Base-by-base conservation (phyloP, 176 grass and related monocot species). In the Thinopyrum elongatum region DNA sequence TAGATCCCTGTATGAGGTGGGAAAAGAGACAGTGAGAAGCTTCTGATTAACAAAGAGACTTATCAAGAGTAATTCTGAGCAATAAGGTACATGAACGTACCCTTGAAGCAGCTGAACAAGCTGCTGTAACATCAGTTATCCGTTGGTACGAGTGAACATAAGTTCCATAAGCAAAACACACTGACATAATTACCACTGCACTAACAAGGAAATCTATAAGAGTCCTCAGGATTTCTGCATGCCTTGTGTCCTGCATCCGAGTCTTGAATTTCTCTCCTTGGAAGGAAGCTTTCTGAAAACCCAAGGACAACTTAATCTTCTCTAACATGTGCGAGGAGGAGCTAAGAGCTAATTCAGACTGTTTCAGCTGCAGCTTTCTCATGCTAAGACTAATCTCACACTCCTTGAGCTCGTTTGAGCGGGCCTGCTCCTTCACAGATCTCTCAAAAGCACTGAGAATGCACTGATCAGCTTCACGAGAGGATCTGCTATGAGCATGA, bases 271-370 rank as follows among this genome's bases (percentile, higher is more conserved):
- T 99, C 44, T 94, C 94, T 78, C 67, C 88, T 83, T 76, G 88
- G 42, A 99, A 99, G 22, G 91, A 86, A 90, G 92, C 94, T 90
- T 96, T 99, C 65, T 95, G 86, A 81, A 99, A 91, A 34, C 94
- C 94, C 70, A 99, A 88, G 29, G 86, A 87, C 70, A 99, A 35
- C 68, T 99, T 99, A 31, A 94, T 84, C 76, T 86, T 95, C 70
- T 96, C 94, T 84, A 99, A 79, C 82, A 86, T 83, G 58, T 99
- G 86, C 0, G 92, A 85, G 35, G 85, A 51, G 21, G 97, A 99
- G 83, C 78, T 92, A 77, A 96, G 86, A 85, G 64, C 79, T 85
- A 98, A 81, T 33, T 98, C 82, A 78, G 94, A 88, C 61, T 84
- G 90, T 86, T 98, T 98, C 29, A 98, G 72, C 66, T 92, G 84